Percentiles rank a stretch among this genome's conserved stretches.
phyloP scores from a whole-genome alignment of 192 early-diverging fungal genomes.

The Entomortierella parvispora region DNA sequence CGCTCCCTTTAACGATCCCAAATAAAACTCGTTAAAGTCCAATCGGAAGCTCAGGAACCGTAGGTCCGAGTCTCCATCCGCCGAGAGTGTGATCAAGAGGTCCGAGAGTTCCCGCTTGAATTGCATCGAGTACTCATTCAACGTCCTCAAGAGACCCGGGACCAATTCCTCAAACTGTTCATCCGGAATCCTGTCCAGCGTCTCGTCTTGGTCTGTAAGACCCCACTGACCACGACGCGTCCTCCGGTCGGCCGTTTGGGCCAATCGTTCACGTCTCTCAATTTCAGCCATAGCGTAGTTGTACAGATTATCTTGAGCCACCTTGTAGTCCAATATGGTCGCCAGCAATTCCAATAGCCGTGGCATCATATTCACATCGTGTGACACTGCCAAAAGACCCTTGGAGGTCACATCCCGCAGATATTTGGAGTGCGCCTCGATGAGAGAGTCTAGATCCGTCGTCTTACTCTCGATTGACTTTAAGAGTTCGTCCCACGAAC shows the following conservation, averaged over 20 bases:
- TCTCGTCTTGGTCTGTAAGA: constrained; percentile 42
- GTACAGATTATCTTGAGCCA: constrained; percentile 62
- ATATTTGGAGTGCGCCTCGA: constrained; percentile 82
- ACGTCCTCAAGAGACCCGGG: constrained; percentile 51
- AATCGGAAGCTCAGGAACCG: constrained; percentile 79
- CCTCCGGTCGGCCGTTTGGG: constrained; percentile 39
- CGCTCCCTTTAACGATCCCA: constrained; percentile 27
- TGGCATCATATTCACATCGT: constrained; percentile 54
- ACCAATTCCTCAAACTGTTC: constrained; percentile 52
- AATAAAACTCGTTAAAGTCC: constrained; percentile 85
- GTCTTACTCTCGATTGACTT: constrained; percentile 63
- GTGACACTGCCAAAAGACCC: constrained; percentile 64
- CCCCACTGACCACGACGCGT: constrained; percentile 51
- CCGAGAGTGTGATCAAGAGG: constrained; percentile 65
- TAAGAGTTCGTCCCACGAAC: constrained; percentile 86
- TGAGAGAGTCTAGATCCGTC: constrained; percentile 83
- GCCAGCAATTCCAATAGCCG: constrained; percentile 69
- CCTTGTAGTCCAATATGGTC: constrained; percentile 72
- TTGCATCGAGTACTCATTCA: constrained; percentile 53
- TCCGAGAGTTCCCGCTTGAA: constrained; percentile 63
- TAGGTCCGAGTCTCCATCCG: constrained; percentile 76
- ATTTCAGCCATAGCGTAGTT: constrained; percentile 55
- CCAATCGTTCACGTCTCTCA: constrained; percentile 43
- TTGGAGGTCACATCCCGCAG: constrained; percentile 73
- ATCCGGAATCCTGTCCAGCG: constrained; percentile 32